Evolutionary conservation across 1,284 basidiomycete species (phyloP).

Genomic region (Golubevia sp.): DNA sequence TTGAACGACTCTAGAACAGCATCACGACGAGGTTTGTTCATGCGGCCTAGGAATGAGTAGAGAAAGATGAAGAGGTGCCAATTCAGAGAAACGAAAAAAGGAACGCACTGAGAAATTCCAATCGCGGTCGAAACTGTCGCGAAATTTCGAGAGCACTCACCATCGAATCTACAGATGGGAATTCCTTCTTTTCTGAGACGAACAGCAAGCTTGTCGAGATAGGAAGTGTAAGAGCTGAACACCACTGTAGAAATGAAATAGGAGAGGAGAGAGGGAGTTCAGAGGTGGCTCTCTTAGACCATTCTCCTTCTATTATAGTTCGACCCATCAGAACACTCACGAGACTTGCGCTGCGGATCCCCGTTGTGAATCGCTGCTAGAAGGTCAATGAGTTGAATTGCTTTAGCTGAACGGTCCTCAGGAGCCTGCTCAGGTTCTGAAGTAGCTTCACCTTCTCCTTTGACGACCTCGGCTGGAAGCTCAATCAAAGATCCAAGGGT

Average conservation of each 20-base stretch:
- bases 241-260: background rate
- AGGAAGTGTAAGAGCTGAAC: constrained; percentile 15
- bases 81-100: too few species aligned
- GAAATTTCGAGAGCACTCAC: too few species aligned
- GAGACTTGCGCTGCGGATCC: constrained; percentile 28
- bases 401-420: constrained; percentile 12
- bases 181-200: constrained; percentile 12
- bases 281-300: too few species aligned
- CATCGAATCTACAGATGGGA: constrained; percentile 10
- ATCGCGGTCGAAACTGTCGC: too few species aligned
- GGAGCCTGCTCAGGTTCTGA: background rate
- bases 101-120: too few species aligned
- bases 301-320: too few species aligned
- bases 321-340: constrained; percentile 17
- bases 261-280: background rate
- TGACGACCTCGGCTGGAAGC: constrained; percentile 4
- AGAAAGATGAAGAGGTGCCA: too few species aligned
- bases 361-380: constrained; percentile 24
- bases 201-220: constrained; percentile 14
- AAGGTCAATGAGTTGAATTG: constrained; percentile 21
- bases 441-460: constrained; percentile 3
- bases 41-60: too few species aligned
- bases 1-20: constrained; percentile 7
- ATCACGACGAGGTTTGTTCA: constrained; percentile 8
- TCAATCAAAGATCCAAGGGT: constrained; percentile 5